These are phyloP conservation scores for Silene noctiflora DNA, from an alignment of 179 eudicot genomes.

Conservation along the genomic window DNA sequence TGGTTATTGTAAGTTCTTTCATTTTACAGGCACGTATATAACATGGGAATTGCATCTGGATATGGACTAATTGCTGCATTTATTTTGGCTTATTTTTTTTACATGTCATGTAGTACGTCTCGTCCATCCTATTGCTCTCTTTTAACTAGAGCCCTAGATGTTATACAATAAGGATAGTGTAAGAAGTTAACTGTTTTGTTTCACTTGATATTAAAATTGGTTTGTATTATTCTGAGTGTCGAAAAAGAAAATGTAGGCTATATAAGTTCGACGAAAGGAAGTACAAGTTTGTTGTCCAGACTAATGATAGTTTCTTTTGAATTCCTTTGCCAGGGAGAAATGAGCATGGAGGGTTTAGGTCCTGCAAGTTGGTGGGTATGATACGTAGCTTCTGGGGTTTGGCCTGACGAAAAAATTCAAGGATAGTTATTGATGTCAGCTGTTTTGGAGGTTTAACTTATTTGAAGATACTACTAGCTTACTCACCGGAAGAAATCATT, in stretches of 20 bases:
- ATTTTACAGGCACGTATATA: not conserved
- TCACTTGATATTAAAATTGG: not conserved
- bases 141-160: too few species aligned
- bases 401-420: not conserved
- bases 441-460: not conserved
- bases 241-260: not conserved
- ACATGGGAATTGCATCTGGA: too few species aligned
- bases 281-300: not conserved
- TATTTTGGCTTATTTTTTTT: too few species aligned
- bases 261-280: too few species aligned
- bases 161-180: too few species aligned
- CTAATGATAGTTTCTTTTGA: too few species aligned
- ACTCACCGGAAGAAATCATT: not conserved
- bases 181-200: not conserved
- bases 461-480: not conserved
- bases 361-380: slow-evolving; percentile 73
- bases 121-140: too few species aligned
- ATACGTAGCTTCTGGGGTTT: not conserved
- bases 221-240: not conserved
- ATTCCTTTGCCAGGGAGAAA: slow-evolving; percentile 42
- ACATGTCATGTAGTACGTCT: too few species aligned
- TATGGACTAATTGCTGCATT: too few species aligned
- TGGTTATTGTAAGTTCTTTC: slow-evolving; percentile 56
- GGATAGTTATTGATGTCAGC: not conserved
- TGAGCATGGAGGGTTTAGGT: slow-evolving; percentile 67